These are phyloP conservation scores for Pyrenula massariospora DNA, from an alignment of 495 filamentous ascomycete species.

Conservation along the genomic window DNA sequence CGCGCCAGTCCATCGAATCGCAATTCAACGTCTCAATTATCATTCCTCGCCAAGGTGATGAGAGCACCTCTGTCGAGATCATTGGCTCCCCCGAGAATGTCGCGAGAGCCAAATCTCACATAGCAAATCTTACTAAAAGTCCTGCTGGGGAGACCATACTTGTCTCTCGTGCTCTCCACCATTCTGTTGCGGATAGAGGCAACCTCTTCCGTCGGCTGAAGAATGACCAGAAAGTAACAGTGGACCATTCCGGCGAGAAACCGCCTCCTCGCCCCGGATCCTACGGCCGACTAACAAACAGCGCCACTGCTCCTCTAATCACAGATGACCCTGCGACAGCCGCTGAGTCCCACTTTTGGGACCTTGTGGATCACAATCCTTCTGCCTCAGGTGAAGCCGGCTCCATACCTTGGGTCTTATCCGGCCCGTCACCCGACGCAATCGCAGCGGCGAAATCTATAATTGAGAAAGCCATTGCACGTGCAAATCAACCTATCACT, in stretches of 20 bases:
- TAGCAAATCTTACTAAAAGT: slow-evolving; percentile 68
- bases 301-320: slow-evolving; percentile 62
- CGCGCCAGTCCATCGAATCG: slow-evolving; percentile 72
- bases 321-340: slow-evolving; percentile 62
- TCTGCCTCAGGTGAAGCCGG: slow-evolving; percentile 41
- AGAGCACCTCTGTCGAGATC: slow-evolving; percentile 64
- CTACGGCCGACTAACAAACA: slow-evolving; percentile 27
- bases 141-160: slow-evolving; percentile 77
- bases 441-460: slow-evolving; percentile 64
- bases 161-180: slow-evolving; percentile 70
- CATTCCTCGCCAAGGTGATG: slow-evolving; percentile 69
- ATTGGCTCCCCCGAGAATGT: slow-evolving; percentile 66
- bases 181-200: slow-evolving; percentile 76
- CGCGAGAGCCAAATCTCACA: slow-evolving; percentile 73
- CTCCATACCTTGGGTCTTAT: slow-evolving; percentile 86
- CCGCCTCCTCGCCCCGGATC: slow-evolving; percentile 52
- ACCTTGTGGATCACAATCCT: slow-evolving; percentile 47
- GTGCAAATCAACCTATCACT: slow-evolving; percentile 57
- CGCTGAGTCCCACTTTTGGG: slow-evolving; percentile 65
- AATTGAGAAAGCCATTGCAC: slow-evolving; percentile 56
- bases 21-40: slow-evolving; percentile 83
- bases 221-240: slow-evolving; percentile 71
- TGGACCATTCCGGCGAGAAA: slow-evolving; percentile 75
- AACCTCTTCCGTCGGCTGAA: slow-evolving; percentile 81
- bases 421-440: slow-evolving; percentile 55